A percentile compares a stretch with the other conserved stretches of the same genome.
Evolutionary conservation across 2,329 filamentous ascomycete species (phyloP).

Genomic region (Colletotrichum zoysiae): DNA sequence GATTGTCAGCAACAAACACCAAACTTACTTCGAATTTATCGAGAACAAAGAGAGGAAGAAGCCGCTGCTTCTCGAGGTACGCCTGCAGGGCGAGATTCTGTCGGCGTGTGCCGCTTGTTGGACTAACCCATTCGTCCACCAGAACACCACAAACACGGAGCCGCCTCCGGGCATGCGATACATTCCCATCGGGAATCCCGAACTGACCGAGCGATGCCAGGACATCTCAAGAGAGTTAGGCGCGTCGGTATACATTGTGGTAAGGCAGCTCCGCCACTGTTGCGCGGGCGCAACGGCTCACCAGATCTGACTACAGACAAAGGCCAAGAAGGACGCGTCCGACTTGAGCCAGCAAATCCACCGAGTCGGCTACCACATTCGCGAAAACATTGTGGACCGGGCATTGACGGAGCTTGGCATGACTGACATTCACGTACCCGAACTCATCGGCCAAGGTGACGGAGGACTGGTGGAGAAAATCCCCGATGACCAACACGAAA

Average conservation of each 20-base stretch:
- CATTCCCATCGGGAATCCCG: slow-evolving; percentile 72
- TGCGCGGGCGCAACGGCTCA: neutral
- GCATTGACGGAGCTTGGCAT: slow-evolving; percentile 51
- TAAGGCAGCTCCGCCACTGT: slow-evolving; percentile 51
- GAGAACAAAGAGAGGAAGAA: slow-evolving; percentile 75
- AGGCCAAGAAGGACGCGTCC: slow-evolving; percentile 47
- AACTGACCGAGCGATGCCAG: slow-evolving; percentile 72
- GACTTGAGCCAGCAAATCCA: slow-evolving; percentile 66
- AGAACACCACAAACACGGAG: slow-evolving; percentile 65
- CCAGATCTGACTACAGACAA: slow-evolving; percentile 11
- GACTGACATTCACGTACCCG: slow-evolving; percentile 40
- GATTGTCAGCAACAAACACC: slow-evolving; percentile 65
- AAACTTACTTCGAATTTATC: slow-evolving; percentile 73
- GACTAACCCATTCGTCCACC: slow-evolving; percentile 37
- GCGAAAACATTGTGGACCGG: slow-evolving; percentile 69
- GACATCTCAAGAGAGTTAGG: slow-evolving; percentile 72
- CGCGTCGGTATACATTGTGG: slow-evolving; percentile 76
- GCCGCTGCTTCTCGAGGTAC: slow-evolving; percentile 73
- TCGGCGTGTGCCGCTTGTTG: neutral
- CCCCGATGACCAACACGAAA: slow-evolving; percentile 69
- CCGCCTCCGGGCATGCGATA: slow-evolving; percentile 74
- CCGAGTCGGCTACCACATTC: slow-evolving; percentile 71
- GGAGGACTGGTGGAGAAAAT: slow-evolving; percentile 62
- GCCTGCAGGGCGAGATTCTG: slow-evolving; percentile 12
- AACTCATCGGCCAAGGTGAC: slow-evolving; percentile 37